Conservation (phyloP, 768 basidiomycete species). For the Trametes villosa region DNA sequence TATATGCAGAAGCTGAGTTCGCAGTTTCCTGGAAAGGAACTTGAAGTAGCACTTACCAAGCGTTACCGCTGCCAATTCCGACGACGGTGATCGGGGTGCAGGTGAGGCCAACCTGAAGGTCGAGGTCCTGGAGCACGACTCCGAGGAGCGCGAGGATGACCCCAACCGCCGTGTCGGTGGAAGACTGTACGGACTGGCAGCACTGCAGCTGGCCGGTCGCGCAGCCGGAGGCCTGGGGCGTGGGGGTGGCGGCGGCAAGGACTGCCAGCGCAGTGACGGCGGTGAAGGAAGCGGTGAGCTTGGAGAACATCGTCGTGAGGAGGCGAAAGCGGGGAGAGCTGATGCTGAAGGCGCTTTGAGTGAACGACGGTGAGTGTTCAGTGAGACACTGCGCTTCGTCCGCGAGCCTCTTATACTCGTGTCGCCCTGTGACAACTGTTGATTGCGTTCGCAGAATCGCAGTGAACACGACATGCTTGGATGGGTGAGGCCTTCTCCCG, state of each 20-base stretch:
- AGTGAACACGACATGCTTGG: too few species aligned
- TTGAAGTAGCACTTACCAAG: not conserved
- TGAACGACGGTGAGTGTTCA: not conserved
- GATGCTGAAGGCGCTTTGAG: not conserved
- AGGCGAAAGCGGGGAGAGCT: not conserved
- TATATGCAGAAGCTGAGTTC: not conserved
- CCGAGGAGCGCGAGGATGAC: not conserved
- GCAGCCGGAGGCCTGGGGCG: constrained; percentile 1
- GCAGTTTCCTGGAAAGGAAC: too few species aligned
- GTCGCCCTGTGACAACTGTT: too few species aligned
- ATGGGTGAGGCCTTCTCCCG: too few species aligned
- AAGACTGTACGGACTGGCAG: constrained; percentile 8
- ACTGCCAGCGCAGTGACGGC: constrained; percentile 9
- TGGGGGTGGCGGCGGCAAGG: constrained; percentile 16
- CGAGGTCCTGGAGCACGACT: constrained; percentile 8
- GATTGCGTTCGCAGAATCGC: too few species aligned
- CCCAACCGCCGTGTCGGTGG: not conserved
- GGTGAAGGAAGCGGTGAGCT: constrained; percentile 1
- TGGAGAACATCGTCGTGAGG: constrained; percentile 4
- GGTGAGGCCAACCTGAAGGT: not conserved
- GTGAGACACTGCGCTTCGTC: not conserved
- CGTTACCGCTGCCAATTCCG: not conserved
- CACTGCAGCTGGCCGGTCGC: constrained; percentile 11
- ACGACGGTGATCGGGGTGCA: constrained; percentile 1
- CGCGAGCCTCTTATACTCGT: too few species aligned